Base-by-base conservation (phyloP, 495 filamentous ascomycete species). In the Neurospora cerealis region DNA sequence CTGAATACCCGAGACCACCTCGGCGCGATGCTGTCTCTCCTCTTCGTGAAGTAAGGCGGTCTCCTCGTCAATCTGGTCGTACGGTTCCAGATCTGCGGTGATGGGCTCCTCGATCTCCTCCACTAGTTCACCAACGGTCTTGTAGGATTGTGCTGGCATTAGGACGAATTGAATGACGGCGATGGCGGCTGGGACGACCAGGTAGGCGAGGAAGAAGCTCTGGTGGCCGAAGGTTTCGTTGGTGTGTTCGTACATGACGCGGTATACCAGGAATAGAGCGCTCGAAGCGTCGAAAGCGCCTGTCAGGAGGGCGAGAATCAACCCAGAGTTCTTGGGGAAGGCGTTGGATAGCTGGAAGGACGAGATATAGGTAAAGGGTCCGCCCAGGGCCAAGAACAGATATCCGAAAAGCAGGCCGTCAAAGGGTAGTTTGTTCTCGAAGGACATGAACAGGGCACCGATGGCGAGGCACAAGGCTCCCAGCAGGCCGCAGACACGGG, bases 271-370 rank as follows among this genome's bases (percentile, higher is more conserved):
- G 79, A 97, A 97, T 4, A 97, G 76, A n/a, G 93, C 93, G 77
- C 91, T 94, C 8, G 91, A 94, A 2, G 93, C 91, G 80, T 97
- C 94, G 77, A 97, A 97, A 46, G 93, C 94, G 6, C 94, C 94
- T 0, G 94, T 97, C 24, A 97, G 83, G 40, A 94, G 86, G 0
- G 94, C 93, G 4, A 97, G 84, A 70, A 97, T 95, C 19, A 96
- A 81, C 4, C 94, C 94, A 1, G 93, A 96, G 75, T 92, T 89
- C n/a, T 86, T 85, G 1, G 94, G 94, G 78, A 97, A 97, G 15
- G 94, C 90, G 77, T 97, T 97, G 60, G 92, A 94, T n/a, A 97
- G 87, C 75, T 97, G 95, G 83, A 97, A 97, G 3, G 91, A 93
- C 17, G 92, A 89, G 73, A 97, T 97, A 83, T 95, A 97, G 36